Percentiles rank a stretch among this genome's conserved stretches.
Conservation (phyloP, 2,329 filamentous ascomycete species). For the Alternaria arbusti region DNA sequence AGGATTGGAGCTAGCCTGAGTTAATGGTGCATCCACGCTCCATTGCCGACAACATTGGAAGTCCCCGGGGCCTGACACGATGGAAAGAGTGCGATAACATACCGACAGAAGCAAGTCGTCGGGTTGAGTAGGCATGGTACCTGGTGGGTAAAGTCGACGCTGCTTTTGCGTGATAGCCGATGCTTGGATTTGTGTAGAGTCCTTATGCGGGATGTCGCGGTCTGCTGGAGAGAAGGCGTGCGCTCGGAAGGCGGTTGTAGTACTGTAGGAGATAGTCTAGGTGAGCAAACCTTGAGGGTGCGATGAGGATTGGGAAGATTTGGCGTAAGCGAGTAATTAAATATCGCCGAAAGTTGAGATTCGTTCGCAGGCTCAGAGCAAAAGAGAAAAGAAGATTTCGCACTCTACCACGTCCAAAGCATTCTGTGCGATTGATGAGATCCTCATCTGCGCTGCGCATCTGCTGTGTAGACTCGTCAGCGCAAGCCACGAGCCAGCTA, state of each 20-base stretch:
- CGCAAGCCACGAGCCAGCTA: background rate
- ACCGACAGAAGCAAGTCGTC: constrained; percentile 40
- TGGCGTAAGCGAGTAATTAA: background rate
- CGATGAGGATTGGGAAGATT: background rate
- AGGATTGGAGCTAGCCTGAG: constrained; percentile 38
- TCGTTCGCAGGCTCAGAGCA: background rate
- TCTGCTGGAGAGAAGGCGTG: background rate
- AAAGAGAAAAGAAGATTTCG: background rate
- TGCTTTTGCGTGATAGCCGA: background rate
- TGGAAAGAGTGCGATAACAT: constrained; percentile 7
- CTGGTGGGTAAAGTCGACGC: background rate
- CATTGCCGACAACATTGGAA: background rate
- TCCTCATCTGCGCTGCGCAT: background rate
- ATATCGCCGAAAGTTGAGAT: background rate
- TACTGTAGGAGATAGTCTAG: background rate
- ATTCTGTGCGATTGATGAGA: background rate
- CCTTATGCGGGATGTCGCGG: background rate
- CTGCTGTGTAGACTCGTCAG: background rate
- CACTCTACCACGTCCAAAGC: background rate
- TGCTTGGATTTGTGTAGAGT: background rate
- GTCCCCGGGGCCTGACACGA: background rate
- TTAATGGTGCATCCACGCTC: background rate
- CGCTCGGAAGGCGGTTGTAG: background rate
- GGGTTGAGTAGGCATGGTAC: constrained; percentile 26
- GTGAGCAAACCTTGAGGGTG: background rate